A percentile compares a stretch with the other conserved stretches of the same genome.
phyloP scores from a whole-genome alignment of 148 eudicot species.

The Oxyria digyna region DNA sequence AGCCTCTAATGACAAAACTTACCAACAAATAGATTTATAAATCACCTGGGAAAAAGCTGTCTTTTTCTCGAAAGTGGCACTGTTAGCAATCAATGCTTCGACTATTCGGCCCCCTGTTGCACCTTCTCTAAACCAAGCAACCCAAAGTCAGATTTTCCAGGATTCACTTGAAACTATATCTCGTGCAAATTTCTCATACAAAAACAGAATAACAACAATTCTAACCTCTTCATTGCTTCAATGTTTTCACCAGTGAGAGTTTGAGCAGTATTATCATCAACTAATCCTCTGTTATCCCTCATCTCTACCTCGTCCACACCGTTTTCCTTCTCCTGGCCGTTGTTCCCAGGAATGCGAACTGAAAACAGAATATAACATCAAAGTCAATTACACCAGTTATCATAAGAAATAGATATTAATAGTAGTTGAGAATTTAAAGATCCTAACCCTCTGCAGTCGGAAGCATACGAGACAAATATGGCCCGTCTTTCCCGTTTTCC shows the following conservation, averaged over 20 bases:
- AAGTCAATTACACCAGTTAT: not conserved
- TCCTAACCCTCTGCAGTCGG: conserved; percentile 33
- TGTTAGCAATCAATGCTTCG: conserved; percentile 86
- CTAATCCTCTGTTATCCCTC: conserved; percentile 72
- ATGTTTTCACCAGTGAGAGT: conserved; percentile 87
- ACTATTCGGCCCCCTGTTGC: conserved; percentile 76
- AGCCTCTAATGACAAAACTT: not conserved
- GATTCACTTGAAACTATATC: not conserved
- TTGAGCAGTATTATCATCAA: conserved; percentile 92
- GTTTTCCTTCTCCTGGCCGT: conserved; percentile 30
- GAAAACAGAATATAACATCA: not conserved
- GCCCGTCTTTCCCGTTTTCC: conserved; percentile 53
- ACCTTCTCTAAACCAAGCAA: conserved; percentile 53
- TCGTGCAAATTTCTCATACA: not conserved
- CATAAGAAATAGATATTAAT: not conserved
- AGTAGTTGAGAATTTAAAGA: not conserved
- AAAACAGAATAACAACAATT: not conserved
- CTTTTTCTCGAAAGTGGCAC: conserved; percentile 91
- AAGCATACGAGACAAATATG: conserved; percentile 43
- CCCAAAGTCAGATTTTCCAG: conserved; percentile 6
- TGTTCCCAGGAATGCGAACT: conserved; percentile 16
- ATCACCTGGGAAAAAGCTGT: conserved; percentile 88
- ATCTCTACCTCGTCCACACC: conserved; percentile 26
- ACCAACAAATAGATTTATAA: conserved; percentile 1
- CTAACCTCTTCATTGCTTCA: conserved; percentile 65